These are phyloP conservation scores for Apiospora pterosperma DNA, from an alignment of 2,329 filamentous ascomycete genomes.

Conservation along the genomic window DNA sequence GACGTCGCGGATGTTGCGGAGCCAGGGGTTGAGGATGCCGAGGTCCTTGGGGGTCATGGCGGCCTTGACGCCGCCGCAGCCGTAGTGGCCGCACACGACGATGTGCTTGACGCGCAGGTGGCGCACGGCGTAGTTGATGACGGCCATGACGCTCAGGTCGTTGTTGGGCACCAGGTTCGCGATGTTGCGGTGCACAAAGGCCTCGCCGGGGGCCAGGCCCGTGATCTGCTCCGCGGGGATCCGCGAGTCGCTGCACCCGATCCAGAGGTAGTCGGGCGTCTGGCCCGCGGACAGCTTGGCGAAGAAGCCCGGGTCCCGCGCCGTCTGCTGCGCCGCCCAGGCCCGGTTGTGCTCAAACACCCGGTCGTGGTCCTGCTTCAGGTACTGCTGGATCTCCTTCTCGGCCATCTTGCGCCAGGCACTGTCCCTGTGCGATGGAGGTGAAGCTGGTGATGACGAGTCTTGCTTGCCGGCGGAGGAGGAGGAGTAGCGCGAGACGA, in stretches of 20 bases:
- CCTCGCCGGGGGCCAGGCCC: slow-evolving; percentile 79
- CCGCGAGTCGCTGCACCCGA: slow-evolving; percentile 87
- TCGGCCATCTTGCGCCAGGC: slow-evolving; percentile 25
- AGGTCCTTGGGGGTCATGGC: slow-evolving; percentile 70
- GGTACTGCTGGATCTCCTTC: slow-evolving; percentile 49
- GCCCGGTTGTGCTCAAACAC: slow-evolving; percentile 67
- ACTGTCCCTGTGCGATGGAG: background rate
- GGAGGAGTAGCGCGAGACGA: background rate
- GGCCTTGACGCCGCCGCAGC: slow-evolving; percentile 73
- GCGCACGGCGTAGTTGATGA: slow-evolving; percentile 83
- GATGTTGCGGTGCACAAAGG: slow-evolving; percentile 94
- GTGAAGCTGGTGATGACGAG: background rate
- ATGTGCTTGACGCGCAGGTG: slow-evolving; percentile 81
- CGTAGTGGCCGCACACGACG: slow-evolving; percentile 75
- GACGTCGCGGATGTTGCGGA: slow-evolving; percentile 71
- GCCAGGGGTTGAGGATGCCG: slow-evolving; percentile 70
- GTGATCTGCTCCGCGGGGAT: slow-evolving; percentile 89
- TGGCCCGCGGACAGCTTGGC: slow-evolving; percentile 61
- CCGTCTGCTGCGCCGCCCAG: slow-evolving; percentile 60
- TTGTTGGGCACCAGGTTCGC: slow-evolving; percentile 80
- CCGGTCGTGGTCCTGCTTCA: slow-evolving; percentile 61
- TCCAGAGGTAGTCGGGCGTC: slow-evolving; percentile 74
- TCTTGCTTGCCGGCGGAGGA: background rate
- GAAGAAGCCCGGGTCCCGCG: slow-evolving; percentile 64
- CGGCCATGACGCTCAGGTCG: slow-evolving; percentile 76